phyloP scores from a whole-genome alignment of 1,139 yeast genomes.

The Yamadazyma songkhlaensis region DNA sequence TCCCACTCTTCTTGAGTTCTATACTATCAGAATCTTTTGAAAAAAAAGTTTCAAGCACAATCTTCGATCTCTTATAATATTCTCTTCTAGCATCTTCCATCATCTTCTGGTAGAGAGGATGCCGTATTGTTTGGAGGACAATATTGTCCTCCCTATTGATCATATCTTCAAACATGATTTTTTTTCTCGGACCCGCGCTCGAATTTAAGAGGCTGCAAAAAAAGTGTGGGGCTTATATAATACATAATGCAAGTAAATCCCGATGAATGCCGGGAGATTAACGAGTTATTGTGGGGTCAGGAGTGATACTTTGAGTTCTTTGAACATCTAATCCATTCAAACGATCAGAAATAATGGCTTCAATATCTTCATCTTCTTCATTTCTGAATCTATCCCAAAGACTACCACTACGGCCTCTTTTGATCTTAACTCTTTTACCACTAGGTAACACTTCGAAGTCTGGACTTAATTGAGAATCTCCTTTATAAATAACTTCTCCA shows the following conservation, averaged over 20 bases:
- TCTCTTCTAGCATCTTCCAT: not conserved
- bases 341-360: slow-evolving; percentile 57
- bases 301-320: too few relatives aligned
- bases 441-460: slow-evolving; percentile 62
- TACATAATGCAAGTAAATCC: not conserved
- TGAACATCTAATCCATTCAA: slow-evolving; percentile 15
- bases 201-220: not conserved
- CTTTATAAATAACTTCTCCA: slow-evolving; percentile 30
- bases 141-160: slow-evolving; percentile 16
- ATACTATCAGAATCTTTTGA: slow-evolving; percentile 23
- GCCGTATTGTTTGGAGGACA: slow-evolving; percentile 9
- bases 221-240: not conserved
- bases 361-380: slow-evolving; percentile 46
- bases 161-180: slow-evolving; percentile 16
- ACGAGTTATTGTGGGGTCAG: too few relatives aligned
- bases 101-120: slow-evolving; percentile 3
- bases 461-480: slow-evolving; percentile 19
- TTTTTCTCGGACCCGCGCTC: slow-evolving; percentile 3
- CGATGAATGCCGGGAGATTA: not conserved
- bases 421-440: slow-evolving; percentile 56
- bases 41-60: slow-evolving; percentile 9
- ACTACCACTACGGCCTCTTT: slow-evolving; percentile 19
- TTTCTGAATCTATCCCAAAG: slow-evolving; percentile 26
- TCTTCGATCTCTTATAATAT: slow-evolving; percentile 2
- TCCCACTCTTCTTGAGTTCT: slow-evolving; percentile 20